Percentiles rank a stretch among this genome's conserved stretches.
Conservation (phyloP, 768 basidiomycete species). For the Phaffia tasmanica region DNA sequence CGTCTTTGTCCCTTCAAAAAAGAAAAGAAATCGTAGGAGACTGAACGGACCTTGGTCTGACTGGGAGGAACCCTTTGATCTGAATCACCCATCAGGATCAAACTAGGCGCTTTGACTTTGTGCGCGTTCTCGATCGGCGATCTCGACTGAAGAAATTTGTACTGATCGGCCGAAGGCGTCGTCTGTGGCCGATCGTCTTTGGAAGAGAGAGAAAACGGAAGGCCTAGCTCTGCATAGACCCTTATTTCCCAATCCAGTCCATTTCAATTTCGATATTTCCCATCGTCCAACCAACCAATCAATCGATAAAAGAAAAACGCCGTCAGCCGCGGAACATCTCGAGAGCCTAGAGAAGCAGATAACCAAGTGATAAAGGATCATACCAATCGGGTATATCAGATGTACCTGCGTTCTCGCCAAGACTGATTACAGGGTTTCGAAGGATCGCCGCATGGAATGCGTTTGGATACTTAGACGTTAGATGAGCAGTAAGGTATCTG, state of each 20-base stretch:
- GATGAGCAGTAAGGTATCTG: slow-evolving; percentile 23
- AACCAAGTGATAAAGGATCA: not conserved
- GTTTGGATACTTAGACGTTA: slow-evolving; percentile 54
- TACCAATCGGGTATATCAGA: slow-evolving; percentile 64
- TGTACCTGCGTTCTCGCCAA: slow-evolving; percentile 45
- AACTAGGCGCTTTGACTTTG: slow-evolving; percentile 46
- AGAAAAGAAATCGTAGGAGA: not conserved
- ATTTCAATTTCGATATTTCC: not conserved
- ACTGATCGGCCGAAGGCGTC: slow-evolving; percentile 45
- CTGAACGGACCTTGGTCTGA: slow-evolving; percentile 37
- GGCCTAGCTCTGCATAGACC: slow-evolving; percentile 41
- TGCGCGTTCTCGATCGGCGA: slow-evolving; percentile 53
- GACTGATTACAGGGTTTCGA: slow-evolving; percentile 60
- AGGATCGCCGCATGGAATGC: slow-evolving; percentile 53
- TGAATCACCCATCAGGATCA: slow-evolving; percentile 51
- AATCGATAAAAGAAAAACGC: too few species aligned
- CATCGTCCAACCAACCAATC: too few species aligned
- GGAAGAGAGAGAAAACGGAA: slow-evolving; percentile 36
- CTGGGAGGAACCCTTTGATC: slow-evolving; percentile 55
- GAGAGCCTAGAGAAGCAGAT: not conserved
- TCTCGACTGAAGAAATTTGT: slow-evolving; percentile 42
- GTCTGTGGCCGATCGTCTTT: slow-evolving; percentile 27
- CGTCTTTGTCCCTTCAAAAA: not conserved
- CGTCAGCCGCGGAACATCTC: not conserved
- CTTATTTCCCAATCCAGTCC: not conserved